A percentile compares a stretch with the other conserved stretches of the same genome.
phyloP scores from a whole-genome alignment of 2,329 filamentous ascomycete genomes.

The Rachicladosporium sp. region DNA sequence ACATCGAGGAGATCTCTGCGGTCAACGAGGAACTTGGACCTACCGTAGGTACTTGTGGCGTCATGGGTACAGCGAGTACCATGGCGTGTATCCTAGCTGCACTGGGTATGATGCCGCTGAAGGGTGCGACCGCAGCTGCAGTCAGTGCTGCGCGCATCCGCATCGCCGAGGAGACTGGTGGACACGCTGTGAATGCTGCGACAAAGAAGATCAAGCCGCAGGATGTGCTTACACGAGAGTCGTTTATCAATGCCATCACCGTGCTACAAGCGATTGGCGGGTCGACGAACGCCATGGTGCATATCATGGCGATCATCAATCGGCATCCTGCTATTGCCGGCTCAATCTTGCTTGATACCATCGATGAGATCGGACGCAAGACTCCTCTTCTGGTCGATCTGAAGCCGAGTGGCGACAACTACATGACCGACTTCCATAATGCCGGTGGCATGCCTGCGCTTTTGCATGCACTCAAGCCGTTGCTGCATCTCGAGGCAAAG shows the following conservation, averaged over 20 bases:
- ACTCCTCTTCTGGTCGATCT: slow-evolving; percentile 40
- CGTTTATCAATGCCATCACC: slow-evolving; percentile 36
- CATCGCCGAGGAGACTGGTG: slow-evolving; percentile 43
- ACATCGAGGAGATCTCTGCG: slow-evolving; percentile 57
- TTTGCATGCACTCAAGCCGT: slow-evolving; percentile 33
- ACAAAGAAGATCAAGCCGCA: slow-evolving; percentile 30
- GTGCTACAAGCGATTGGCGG: slow-evolving; percentile 35
- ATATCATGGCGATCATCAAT: slow-evolving; percentile 35
- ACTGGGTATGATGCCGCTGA: slow-evolving; percentile 41
- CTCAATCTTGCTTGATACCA: slow-evolving; percentile 32
- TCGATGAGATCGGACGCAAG: slow-evolving; percentile 37
- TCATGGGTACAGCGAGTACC: slow-evolving; percentile 46
- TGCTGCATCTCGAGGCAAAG: slow-evolving; percentile 34
- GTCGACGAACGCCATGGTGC: slow-evolving; percentile 32
- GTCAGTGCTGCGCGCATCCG: slow-evolving; percentile 40
- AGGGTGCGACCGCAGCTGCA: slow-evolving; percentile 41
- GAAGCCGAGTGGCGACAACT: slow-evolving; percentile 42
- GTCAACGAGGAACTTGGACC: slow-evolving; percentile 63
- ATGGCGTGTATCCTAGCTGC: slow-evolving; percentile 44
- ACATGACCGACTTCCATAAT: slow-evolving; percentile 44
- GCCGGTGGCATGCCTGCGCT: slow-evolving; percentile 40
- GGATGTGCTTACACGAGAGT: slow-evolving; percentile 33
- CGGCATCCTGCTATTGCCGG: slow-evolving; percentile 37
- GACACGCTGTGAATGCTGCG: slow-evolving; percentile 33
- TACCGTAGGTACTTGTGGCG: slow-evolving; percentile 49